A percentile compares a stretch with the other conserved stretches of the same genome.
phyloP scores from a whole-genome alignment of 1,284 basidiomycete species.

The Fomitopsis schrenkii region DNA sequence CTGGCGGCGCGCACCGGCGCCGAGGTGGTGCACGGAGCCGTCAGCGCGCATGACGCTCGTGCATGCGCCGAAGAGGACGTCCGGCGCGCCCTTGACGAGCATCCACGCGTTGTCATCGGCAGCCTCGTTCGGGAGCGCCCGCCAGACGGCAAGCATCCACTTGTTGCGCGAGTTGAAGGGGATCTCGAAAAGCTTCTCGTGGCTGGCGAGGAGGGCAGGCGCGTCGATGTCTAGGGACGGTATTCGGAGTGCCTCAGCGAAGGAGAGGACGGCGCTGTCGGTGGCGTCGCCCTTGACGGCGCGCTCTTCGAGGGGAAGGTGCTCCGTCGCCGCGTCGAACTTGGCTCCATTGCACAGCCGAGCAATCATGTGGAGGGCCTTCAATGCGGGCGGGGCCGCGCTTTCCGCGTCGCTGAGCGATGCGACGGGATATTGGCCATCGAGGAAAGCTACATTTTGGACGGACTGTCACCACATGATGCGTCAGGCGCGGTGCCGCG shows the following conservation, averaged over 20 bases:
- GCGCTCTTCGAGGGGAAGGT: conserved; percentile 30
- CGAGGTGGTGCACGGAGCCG: conserved; percentile 33
- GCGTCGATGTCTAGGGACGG: conserved; percentile 19
- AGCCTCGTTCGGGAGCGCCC: neutral
- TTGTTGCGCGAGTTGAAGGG: conserved; percentile 68
- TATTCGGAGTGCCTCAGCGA: conserved; percentile 43
- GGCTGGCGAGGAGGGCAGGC: conserved; percentile 19
- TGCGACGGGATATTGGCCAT: conserved; percentile 26
- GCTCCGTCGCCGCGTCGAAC: conserved; percentile 40
- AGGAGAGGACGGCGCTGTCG: conserved; percentile 58
- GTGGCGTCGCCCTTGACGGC: conserved; percentile 61
- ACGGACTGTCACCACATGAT: conserved; percentile 27
- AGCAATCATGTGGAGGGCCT: conserved; percentile 40
- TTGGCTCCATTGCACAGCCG: conserved; percentile 61
- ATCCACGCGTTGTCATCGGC: conserved; percentile 27
- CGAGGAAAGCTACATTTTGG: conserved; percentile 39
- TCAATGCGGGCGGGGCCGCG: conserved; percentile 19
- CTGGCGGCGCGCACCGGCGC: conserved; percentile 18
- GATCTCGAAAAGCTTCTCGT: conserved; percentile 37
- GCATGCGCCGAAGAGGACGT: conserved; percentile 51
- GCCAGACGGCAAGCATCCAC: conserved; percentile 52
- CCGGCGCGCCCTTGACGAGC: conserved; percentile 56
- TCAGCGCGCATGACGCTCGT: conserved; percentile 34
- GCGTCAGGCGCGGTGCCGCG: no score
- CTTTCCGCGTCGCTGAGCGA: conserved; percentile 20